Conservation (phyloP, 805 yeast species). For the Myxozyma mucilagina region DNA sequence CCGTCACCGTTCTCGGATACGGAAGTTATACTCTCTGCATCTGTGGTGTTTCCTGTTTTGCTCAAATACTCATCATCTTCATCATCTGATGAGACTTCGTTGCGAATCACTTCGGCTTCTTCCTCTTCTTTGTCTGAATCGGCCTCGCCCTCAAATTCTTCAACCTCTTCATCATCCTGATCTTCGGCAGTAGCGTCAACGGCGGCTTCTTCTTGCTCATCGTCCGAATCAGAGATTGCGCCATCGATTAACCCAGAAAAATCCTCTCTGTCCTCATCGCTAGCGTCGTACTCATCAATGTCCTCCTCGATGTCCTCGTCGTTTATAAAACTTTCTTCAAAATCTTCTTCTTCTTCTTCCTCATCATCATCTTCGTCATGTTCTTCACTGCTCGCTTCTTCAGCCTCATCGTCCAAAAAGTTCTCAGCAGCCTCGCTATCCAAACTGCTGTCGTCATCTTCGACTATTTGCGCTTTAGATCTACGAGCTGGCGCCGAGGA, state of each 20-base stretch:
- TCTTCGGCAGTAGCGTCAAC: conserved; percentile 36
- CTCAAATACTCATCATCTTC: conserved; percentile 36
- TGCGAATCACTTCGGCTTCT: conserved; percentile 48
- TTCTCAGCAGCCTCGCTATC: conserved; percentile 32
- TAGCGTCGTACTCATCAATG: conserved; percentile 17
- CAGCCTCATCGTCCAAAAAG: conserved; percentile 44
- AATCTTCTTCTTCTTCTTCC: conserved; percentile 23
- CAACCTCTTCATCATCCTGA: conserved; percentile 23
- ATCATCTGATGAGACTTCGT: conserved; percentile 40
- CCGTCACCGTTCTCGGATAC: conserved; percentile 16
- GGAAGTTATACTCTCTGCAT: conserved; percentile 24
- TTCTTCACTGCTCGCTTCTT: conserved; percentile 39
- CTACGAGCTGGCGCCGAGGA: background rate
- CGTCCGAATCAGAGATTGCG: conserved; percentile 24
- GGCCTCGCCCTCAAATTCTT: conserved; percentile 45
- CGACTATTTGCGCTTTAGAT: conserved; percentile 32
- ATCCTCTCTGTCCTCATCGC: conserved; percentile 34
- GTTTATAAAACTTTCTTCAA: conserved; percentile 6
- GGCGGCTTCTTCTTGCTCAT: conserved; percentile 56
- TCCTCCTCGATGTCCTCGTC: conserved; percentile 18
- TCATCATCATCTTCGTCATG: conserved; percentile 32
- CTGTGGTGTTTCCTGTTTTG: conserved; percentile 11
- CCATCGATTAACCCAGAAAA: conserved; percentile 32
- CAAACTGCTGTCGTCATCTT: conserved; percentile 37
- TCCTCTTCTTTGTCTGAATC: conserved; percentile 37